These are phyloP conservation scores for Cyanidiococcus yangmingshanensis DNA, from an alignment of 23 red algal genomes.

Conservation along the genomic window DNA sequence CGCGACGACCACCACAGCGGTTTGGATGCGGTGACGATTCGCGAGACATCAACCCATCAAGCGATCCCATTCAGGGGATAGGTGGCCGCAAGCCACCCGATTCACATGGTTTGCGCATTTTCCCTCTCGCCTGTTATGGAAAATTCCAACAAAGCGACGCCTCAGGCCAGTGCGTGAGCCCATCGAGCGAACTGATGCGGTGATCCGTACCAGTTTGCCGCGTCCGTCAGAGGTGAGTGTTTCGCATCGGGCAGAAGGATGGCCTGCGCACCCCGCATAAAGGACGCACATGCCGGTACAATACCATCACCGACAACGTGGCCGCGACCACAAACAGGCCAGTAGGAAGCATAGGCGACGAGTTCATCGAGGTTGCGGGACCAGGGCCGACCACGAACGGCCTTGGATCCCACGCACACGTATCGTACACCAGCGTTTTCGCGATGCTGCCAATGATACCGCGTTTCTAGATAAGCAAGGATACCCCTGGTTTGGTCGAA, in stretches of 20 bases:
- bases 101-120: too few relatives aligned
- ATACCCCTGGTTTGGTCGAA: constrained; percentile 61
- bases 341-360: constrained; percentile 10
- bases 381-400: neutral
- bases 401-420: constrained; percentile 1
- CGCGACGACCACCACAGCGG: too few relatives aligned
- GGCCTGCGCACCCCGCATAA: constrained; percentile 6
- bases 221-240: constrained; percentile 10
- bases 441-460: neutral
- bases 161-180: constrained; percentile 4
- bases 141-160: too few relatives aligned
- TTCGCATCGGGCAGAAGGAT: constrained; percentile 3
- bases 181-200: constrained; percentile 4
- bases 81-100: too few relatives aligned
- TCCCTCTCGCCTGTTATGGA: too few relatives aligned
- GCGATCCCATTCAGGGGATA: too few relatives aligned
- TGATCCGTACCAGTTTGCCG: constrained; percentile 7
- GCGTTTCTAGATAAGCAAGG: constrained; percentile 33
- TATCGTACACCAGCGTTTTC: neutral
- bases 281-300: neutral
- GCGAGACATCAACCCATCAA: too few relatives aligned
- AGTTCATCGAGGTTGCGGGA: constrained; percentile 6
- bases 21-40: too few relatives aligned
- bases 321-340: constrained; percentile 12
- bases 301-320: constrained; percentile 9